Conservation (phyloP, 495 filamentous ascomycete genomes). For the Pseudomonodictys pantanalensis region DNA sequence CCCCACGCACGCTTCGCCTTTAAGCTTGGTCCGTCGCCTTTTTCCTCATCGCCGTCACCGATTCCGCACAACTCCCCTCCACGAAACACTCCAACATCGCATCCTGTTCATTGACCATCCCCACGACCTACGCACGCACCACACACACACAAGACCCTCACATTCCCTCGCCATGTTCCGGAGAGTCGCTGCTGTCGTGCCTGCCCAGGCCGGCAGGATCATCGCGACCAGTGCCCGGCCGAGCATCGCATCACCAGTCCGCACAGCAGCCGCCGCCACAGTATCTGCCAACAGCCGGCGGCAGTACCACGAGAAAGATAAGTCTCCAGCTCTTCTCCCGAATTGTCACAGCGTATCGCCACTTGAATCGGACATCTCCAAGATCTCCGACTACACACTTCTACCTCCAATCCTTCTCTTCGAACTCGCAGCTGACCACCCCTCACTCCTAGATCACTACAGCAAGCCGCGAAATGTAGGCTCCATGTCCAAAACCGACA, state of each 20-base stretch:
- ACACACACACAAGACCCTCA: background rate
- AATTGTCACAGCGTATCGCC: background rate
- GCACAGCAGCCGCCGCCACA: constrained; percentile 27
- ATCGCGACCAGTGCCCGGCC: constrained; percentile 24
- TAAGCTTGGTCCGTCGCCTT: constrained; percentile 12
- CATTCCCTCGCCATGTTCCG: constrained; percentile 26
- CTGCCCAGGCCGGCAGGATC: constrained; percentile 28
- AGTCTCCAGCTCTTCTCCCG: constrained; percentile 35
- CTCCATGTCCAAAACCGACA: constrained; percentile 79
- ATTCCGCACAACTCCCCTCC: constrained; percentile 2
- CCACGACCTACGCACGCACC: constrained; percentile 8
- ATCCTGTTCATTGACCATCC: constrained; percentile 4
- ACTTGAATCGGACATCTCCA: background rate
- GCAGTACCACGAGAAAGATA: constrained; percentile 64
- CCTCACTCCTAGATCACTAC: constrained; percentile 84
- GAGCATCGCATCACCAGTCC: constrained; percentile 30
- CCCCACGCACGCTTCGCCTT: constrained; percentile 22
- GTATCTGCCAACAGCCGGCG: constrained; percentile 37
- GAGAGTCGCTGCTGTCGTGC: constrained; percentile 27
- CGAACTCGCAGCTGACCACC: constrained; percentile 39
- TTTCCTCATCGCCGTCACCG: constrained; percentile 22
- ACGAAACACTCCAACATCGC: constrained; percentile 5
- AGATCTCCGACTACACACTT: background rate
- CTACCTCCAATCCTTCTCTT: constrained; percentile 5
- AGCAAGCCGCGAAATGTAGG: constrained; percentile 91